Evolutionary conservation across 257 asterid genomes (phyloP).

Genomic region (Euphrasia confusa): DNA sequence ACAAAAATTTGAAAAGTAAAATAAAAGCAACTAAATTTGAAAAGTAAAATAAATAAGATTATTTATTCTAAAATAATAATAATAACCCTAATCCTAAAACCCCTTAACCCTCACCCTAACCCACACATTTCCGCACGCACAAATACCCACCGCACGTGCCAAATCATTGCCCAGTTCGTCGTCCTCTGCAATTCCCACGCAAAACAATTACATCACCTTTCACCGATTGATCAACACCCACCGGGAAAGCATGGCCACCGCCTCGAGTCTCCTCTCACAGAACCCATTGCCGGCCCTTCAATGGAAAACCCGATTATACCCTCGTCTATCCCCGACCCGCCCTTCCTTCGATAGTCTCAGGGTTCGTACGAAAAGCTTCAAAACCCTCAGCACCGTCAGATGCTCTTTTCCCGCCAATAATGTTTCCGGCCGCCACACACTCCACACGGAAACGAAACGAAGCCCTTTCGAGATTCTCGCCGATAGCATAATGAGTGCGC

Average conservation of each 20-base stretch:
- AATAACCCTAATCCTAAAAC: no score
- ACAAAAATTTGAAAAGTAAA: no score
- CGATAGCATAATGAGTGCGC: conserved; percentile 31
- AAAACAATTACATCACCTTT: conserved; percentile 3
- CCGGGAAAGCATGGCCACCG: conserved; percentile 37
- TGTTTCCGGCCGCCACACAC: not conserved
- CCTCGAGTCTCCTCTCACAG: conserved; percentile 35
- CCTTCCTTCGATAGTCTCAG: conserved; percentile 27
- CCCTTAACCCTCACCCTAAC: no score
- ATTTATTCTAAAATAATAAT: no score
- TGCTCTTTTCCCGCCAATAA: conserved; percentile 27
- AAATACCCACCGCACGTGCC: no score
- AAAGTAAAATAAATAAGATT: no score
- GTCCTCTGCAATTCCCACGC: conserved; percentile 6
- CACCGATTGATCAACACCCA: conserved; percentile 1
- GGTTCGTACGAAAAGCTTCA: conserved; percentile 20
- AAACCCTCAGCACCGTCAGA: conserved; percentile 28
- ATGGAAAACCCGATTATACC: conserved; percentile 35
- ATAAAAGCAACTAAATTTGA: no score
- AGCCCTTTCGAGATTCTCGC: conserved; percentile 41
- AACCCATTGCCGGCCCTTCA: conserved; percentile 33
- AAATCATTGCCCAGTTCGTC: conserved; percentile 10
- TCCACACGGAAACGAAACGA: conserved; percentile 17
- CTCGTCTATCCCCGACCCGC: conserved; percentile 28
- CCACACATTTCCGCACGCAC: no score